Percentiles rank a stretch among this genome's conserved stretches.
phyloP scores from a whole-genome alignment of 768 basidiomycete species.

The Lactarius indigo region DNA sequence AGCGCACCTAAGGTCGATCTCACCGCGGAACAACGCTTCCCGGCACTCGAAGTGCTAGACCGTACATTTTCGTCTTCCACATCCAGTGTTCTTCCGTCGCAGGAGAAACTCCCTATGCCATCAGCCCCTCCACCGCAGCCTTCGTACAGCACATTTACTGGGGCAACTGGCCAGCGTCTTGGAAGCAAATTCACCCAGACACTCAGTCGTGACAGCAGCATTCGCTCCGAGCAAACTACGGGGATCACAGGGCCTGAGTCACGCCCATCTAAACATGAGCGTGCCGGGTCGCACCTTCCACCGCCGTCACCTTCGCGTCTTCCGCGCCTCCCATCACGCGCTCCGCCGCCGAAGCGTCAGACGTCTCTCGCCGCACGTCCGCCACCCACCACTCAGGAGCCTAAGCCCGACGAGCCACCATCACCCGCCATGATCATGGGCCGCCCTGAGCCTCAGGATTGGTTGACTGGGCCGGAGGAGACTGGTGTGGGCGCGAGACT shows the following conservation, averaged over 20 bases:
- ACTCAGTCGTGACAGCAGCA: constrained; percentile 35
- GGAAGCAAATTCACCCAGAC: constrained; percentile 17
- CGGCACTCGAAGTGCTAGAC: constrained; percentile 83
- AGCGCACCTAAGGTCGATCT: constrained; percentile 42
- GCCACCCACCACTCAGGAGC: neutral
- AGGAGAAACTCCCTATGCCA: constrained; percentile 1
- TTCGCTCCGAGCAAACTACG: constrained; percentile 56
- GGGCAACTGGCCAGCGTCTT: neutral
- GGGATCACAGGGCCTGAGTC: constrained; percentile 49
- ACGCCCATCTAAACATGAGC: constrained; percentile 13
- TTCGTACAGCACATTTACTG: constrained; percentile 2
- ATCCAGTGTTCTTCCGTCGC: constrained; percentile 21
- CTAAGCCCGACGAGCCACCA: constrained; percentile 19
- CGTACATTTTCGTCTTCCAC: constrained; percentile 41
- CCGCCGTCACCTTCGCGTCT: constrained; percentile 25
- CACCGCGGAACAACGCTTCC: constrained; percentile 72
- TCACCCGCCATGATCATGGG: constrained; percentile 30
- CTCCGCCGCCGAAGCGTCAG: constrained; percentile 49
- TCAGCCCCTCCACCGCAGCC: neutral
- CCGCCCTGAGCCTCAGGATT: constrained; percentile 48
- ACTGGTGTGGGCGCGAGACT: constrained; percentile 32
- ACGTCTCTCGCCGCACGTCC: constrained; percentile 34
- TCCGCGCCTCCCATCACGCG: constrained; percentile 34
- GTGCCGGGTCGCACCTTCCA: constrained; percentile 15
- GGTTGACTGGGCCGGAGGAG: constrained; percentile 71